These are phyloP conservation scores for Colletotrichum cuscutae DNA, from an alignment of 2,329 filamentous ascomycete genomes.

Conservation along the genomic window DNA sequence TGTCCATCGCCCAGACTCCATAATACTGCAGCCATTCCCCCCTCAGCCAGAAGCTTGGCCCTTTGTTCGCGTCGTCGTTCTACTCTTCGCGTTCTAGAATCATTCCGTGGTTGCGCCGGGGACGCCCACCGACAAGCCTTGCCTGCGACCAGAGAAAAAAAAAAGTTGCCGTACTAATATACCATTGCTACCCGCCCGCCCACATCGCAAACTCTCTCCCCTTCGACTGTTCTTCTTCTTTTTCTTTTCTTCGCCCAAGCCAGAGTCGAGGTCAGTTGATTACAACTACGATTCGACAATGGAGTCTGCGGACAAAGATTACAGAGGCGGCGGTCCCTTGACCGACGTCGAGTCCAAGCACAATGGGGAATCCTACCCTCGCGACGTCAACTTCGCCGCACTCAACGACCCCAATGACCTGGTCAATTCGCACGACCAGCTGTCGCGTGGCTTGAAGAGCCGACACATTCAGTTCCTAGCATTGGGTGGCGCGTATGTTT, in stretches of 20 bases:
- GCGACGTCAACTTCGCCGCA: constrained; percentile 38
- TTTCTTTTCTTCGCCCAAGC: not conserved
- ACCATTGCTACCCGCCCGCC: not conserved
- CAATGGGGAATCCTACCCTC: constrained; percentile 35
- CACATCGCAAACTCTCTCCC: not conserved
- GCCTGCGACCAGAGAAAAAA: not conserved
- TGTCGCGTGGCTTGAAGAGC: constrained; percentile 67
- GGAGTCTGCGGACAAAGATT: constrained; percentile 28
- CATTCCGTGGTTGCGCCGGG: constrained; percentile 26
- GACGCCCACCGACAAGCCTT: constrained; percentile 18
- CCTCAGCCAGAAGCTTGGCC: not conserved
- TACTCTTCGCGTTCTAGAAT: constrained; percentile 16
- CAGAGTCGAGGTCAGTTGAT: not conserved
- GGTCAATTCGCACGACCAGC: constrained; percentile 52
- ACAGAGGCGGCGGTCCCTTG: constrained; percentile 28
- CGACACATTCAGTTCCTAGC: constrained; percentile 71
- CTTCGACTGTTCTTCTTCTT: not conserved
- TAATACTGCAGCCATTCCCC: constrained; percentile 10
- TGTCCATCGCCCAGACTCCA: constrained; percentile 20
- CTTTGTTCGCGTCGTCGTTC: constrained; percentile 2
- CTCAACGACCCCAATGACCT: constrained; percentile 45
- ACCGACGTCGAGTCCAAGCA: constrained; percentile 37
- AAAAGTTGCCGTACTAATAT: not conserved
- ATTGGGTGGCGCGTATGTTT: constrained; percentile 55
- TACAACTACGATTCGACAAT: constrained; percentile 1